These are phyloP conservation scores for Fusarium praegraminearum DNA, from an alignment of 2,329 filamentous ascomycete genomes.

Conservation along the genomic window DNA sequence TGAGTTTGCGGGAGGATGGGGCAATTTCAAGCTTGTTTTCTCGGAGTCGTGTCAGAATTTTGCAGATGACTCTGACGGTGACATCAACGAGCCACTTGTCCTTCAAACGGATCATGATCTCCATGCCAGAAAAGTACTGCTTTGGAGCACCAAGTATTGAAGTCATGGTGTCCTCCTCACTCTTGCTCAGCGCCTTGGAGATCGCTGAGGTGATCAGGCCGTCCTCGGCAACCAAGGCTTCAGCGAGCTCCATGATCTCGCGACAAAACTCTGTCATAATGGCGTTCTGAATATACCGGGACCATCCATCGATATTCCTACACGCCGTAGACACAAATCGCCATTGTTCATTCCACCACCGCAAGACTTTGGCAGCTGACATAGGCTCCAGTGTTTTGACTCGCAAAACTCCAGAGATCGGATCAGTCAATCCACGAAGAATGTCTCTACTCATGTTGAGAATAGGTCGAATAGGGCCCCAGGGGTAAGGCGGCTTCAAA, in stretches of 20 bases:
- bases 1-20: slow-evolving; percentile 67
- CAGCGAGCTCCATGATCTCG: slow-evolving; percentile 94
- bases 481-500: slow-evolving; percentile 57
- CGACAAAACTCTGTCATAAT: slow-evolving; percentile 93
- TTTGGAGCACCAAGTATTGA: slow-evolving; percentile 56
- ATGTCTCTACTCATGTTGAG: slow-evolving; percentile 69
- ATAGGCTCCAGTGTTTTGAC: slow-evolving; percentile 67
- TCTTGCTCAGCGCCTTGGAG: slow-evolving; percentile 56
- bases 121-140: slow-evolving; percentile 73
- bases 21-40: slow-evolving; percentile 80
- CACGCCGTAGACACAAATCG: slow-evolving; percentile 83
- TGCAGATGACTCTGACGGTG: slow-evolving; percentile 84
- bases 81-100: slow-evolving; percentile 87
- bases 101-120: slow-evolving; percentile 89
- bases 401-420: slow-evolving; percentile 66
- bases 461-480: slow-evolving; percentile 68
- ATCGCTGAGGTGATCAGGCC: slow-evolving; percentile 80
- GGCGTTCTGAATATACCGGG: slow-evolving; percentile 76
- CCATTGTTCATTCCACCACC: slow-evolving; percentile 91
- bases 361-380: slow-evolving; percentile 75
- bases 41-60: slow-evolving; percentile 84
- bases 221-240: slow-evolving; percentile 86
- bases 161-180: slow-evolving; percentile 55
- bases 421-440: slow-evolving; percentile 67
- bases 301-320: slow-evolving; percentile 85